These are phyloP conservation scores for Leptographium lundbergii DNA, from an alignment of 2,329 filamentous ascomycete species.

Conservation along the genomic window DNA sequence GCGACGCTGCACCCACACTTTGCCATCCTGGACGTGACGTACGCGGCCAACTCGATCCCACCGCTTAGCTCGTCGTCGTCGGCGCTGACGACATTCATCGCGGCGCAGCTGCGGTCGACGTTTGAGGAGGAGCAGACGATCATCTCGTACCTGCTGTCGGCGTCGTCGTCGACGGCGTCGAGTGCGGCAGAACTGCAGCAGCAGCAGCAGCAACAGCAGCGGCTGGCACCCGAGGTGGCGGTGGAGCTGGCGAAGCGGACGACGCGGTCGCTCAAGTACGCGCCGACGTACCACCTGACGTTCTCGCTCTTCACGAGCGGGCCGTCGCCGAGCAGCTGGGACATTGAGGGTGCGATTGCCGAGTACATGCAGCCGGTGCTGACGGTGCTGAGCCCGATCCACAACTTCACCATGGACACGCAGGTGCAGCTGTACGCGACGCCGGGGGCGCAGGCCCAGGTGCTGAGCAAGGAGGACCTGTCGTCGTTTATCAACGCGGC, in stretches of 20 bases:
- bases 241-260: slow-evolving; percentile 56
- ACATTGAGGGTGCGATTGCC: slow-evolving; percentile 69
- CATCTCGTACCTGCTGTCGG: slow-evolving; percentile 60
- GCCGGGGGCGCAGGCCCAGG: slow-evolving; percentile 47
- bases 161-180: slow-evolving; percentile 37
- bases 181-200: not conserved
- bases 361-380: slow-evolving; percentile 75
- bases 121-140: slow-evolving; percentile 85
- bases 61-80: slow-evolving; percentile 58
- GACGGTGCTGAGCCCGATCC: slow-evolving; percentile 65
- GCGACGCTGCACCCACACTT: slow-evolving; percentile 56
- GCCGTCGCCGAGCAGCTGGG: slow-evolving; percentile 73
- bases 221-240: slow-evolving; percentile 35
- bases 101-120: slow-evolving; percentile 60
- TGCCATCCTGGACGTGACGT: slow-evolving; percentile 64
- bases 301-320: slow-evolving; percentile 88
- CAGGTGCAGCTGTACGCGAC: slow-evolving; percentile 91
- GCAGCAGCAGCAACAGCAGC: slow-evolving; percentile 11
- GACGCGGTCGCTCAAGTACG: slow-evolving; percentile 78
- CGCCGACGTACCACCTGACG: slow-evolving; percentile 86
- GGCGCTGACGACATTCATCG: slow-evolving; percentile 62
- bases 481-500: slow-evolving; percentile 95
- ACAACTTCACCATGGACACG: slow-evolving; percentile 91
- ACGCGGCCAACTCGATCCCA: slow-evolving; percentile 56
- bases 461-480: slow-evolving; percentile 72